A percentile compares a stretch with the other conserved stretches of the same genome.
phyloP scores from a whole-genome alignment of 176 grass and related monocot species.

The Oryza longistaminata region DNA sequence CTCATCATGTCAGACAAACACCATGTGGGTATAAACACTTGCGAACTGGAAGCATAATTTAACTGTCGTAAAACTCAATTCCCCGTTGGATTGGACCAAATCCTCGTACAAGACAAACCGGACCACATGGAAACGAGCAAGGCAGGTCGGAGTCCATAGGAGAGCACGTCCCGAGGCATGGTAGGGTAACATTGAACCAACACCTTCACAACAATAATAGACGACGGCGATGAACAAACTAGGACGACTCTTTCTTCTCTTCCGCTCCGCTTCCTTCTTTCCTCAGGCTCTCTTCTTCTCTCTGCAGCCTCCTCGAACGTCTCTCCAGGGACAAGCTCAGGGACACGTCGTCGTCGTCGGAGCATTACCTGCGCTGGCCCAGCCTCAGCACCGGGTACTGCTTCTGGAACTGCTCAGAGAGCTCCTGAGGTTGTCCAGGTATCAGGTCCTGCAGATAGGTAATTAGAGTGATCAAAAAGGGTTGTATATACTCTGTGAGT shows the following conservation, averaged over 20 bases:
- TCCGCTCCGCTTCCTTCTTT: constrained; percentile 43
- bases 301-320: constrained; percentile 70
- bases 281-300: constrained; percentile 47
- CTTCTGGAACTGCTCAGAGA: constrained; percentile 72
- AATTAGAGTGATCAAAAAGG: neutral
- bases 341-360: constrained; percentile 59
- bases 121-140: constrained; percentile 16
- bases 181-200: constrained; percentile 30
- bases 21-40: neutral
- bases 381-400: constrained; percentile 32
- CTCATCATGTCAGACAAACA: neutral
- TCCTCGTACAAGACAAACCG: constrained; percentile 33
- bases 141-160: constrained; percentile 28
- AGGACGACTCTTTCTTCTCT: constrained; percentile 50
- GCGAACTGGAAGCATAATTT: neutral
- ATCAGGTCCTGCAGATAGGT: constrained; percentile 52
- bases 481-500: no score
- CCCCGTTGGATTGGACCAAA: constrained; percentile 23
- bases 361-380: constrained; percentile 22
- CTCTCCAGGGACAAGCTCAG: constrained; percentile 72
- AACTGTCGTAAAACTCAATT: constrained; percentile 36
- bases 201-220: constrained; percentile 38
- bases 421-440: constrained; percentile 61
- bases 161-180: constrained; percentile 34
- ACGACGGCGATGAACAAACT: constrained; percentile 21